Percentiles rank a stretch among this genome's conserved stretches.
Conservation (phyloP, 257 asterid genomes). For the Solanum chilense region DNA sequence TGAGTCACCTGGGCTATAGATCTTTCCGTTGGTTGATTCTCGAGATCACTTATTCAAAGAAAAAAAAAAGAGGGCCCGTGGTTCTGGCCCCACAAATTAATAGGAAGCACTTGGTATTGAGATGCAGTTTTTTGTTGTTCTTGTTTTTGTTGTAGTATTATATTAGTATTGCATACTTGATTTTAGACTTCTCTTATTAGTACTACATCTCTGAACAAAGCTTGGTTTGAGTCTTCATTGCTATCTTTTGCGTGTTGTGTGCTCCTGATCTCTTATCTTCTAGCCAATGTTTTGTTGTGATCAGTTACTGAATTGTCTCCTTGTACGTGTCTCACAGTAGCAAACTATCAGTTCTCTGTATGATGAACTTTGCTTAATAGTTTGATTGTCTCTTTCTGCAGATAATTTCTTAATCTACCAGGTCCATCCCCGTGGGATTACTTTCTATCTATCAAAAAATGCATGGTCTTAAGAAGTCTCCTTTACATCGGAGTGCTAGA, state of each 20-base stretch:
- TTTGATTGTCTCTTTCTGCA: neutral
- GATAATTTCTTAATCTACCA: neutral
- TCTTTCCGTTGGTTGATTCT: neutral
- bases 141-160: neutral
- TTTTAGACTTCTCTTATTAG: neutral
- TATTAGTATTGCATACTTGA: neutral
- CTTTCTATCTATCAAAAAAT: constrained; percentile 20
- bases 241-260: too few species aligned
- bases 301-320: neutral
- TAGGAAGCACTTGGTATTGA: neutral
- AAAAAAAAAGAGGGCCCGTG: neutral
- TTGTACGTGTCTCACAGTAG: neutral
- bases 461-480: constrained; percentile 60
- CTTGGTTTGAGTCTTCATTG: neutral
- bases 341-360: neutral
- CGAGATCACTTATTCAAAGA: neutral
- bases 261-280: neutral
- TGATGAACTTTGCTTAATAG: neutral
- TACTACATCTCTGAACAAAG: neutral
- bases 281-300: neutral
- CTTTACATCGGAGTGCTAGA: constrained; percentile 36
- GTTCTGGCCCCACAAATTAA: neutral
- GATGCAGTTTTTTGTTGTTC: neutral
- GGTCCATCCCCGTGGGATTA: neutral
- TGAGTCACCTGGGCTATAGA: neutral